Percentiles rank a stretch among this genome's conserved stretches.
Conservation (phyloP, 108 stramenopile species). For the Fragilaria crotonensis region DNA sequence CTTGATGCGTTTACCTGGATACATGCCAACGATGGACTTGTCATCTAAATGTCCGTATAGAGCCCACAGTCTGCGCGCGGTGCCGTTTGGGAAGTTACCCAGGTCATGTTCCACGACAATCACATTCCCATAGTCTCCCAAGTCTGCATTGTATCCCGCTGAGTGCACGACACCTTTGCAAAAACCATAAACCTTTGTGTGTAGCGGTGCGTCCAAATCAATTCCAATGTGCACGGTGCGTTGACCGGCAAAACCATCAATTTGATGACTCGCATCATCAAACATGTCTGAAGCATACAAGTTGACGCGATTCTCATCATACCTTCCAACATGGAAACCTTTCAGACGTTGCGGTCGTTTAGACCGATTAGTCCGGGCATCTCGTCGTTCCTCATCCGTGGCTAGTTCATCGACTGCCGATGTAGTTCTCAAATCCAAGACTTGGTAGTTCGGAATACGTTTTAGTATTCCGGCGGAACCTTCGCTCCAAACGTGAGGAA, state of each 20-base stretch:
- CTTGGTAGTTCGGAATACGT: constrained; percentile 8
- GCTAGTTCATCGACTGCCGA: constrained; percentile 4
- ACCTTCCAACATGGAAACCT: constrained; percentile 54
- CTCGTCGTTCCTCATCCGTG: neutral
- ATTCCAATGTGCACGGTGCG: constrained; percentile 75
- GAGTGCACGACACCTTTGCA: constrained; percentile 60
- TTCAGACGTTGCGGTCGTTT: neutral
- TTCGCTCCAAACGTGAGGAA: constrained; percentile 18
- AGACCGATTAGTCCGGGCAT: neutral
- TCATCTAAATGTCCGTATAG: constrained; percentile 75
- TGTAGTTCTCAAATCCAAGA: constrained; percentile 13
- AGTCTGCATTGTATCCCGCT: constrained; percentile 65
- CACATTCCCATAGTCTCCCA: constrained; percentile 79
- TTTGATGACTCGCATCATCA: constrained; percentile 24
- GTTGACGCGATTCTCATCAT: constrained; percentile 65
- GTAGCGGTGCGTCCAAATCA: constrained; percentile 70
- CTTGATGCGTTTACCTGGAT: constrained; percentile 15
- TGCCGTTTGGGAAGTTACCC: neutral
- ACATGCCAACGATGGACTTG: constrained; percentile 9
- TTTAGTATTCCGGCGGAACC: neutral
- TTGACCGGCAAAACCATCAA: constrained; percentile 37
- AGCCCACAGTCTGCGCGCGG: constrained; percentile 36
- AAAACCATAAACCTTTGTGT: constrained; percentile 66
- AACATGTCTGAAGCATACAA: constrained; percentile 68
- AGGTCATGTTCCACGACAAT: constrained; percentile 67